Percentiles rank a stretch among this genome's conserved stretches.
Conservation (phyloP, 306 rosid genomes). For the Styphnolobium japonicum region DNA sequence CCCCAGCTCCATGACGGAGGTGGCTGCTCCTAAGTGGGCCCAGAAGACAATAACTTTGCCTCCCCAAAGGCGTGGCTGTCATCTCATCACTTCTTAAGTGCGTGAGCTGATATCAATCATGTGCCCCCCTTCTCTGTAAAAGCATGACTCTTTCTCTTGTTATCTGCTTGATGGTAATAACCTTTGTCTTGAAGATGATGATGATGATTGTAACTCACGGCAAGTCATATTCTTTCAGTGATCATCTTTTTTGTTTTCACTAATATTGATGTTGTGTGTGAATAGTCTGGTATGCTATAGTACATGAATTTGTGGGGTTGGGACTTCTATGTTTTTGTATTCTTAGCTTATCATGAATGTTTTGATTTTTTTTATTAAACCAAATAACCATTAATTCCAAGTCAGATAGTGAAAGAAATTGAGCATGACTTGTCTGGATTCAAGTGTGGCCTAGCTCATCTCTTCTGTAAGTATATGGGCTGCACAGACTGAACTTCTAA, state of each 20-base stretch:
- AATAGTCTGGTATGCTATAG: no score
- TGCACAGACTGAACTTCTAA: slow-evolving; percentile 12
- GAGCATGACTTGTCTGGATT: slow-evolving; percentile 81
- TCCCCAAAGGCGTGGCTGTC: slow-evolving; percentile 75
- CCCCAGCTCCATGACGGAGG: slow-evolving; percentile 29
- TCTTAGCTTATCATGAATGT: no score
- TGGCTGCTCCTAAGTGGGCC: slow-evolving; percentile 65
- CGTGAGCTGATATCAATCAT: neutral
- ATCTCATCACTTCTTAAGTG: slow-evolving; percentile 64
- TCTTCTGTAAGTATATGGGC: slow-evolving; percentile 60
- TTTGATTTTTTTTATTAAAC: no score
- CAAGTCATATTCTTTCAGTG: no score
- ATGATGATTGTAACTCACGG: no score
- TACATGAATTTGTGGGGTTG: neutral
- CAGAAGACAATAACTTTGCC: slow-evolving; percentile 76
- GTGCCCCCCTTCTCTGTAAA: neutral
- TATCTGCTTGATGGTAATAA: no score
- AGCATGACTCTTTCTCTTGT: neutral
- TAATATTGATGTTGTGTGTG: no score
- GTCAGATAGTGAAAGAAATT: slow-evolving; percentile 74
- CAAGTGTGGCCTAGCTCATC: slow-evolving; percentile 92
- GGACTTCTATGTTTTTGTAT: no score
- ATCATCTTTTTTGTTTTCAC: no score
- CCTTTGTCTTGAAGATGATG: neutral
- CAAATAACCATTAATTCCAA: neutral